Evolutionary conservation across 2,329 filamentous ascomycete genomes (phyloP).

Genomic region (Aspergillus ustus): DNA sequence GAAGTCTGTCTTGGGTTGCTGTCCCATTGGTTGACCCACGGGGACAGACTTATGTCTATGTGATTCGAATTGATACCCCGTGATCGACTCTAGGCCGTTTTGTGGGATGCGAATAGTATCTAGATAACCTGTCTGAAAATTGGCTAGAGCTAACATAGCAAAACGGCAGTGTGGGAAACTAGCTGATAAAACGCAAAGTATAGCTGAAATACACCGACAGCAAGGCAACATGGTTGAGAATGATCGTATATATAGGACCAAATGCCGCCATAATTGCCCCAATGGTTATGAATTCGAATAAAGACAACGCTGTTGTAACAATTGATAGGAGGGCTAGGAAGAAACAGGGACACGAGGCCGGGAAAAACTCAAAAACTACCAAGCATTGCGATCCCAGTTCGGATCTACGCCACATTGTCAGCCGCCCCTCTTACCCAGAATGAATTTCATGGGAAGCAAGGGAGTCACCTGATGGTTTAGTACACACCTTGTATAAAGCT

Average conservation of each 20-base stretch:
- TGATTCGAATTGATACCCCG: neutral
- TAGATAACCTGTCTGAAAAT: neutral
- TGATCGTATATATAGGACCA: slow-evolving; percentile 6
- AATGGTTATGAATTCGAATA: slow-evolving; percentile 6
- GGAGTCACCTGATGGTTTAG: neutral
- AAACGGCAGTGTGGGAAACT: neutral
- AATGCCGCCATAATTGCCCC: slow-evolving; percentile 2
- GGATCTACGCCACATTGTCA: slow-evolving; percentile 44
- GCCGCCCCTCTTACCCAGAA: neutral
- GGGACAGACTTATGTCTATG: neutral
- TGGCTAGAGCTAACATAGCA: neutral
- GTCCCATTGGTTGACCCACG: neutral
- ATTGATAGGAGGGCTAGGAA: slow-evolving; percentile 3
- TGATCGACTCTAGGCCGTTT: neutral
- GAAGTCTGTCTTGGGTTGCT: neutral
- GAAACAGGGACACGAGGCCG: slow-evolving; percentile 7
- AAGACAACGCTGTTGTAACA: slow-evolving; percentile 10
- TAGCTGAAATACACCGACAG: neutral
- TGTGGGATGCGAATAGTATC: neutral
- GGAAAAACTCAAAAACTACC: slow-evolving; percentile 54
- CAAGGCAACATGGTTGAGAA: slow-evolving; percentile 3
- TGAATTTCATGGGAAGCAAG: neutral
- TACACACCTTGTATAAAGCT: slow-evolving; percentile 88
- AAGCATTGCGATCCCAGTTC: slow-evolving; percentile 85
- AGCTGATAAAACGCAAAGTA: neutral